Base-by-base conservation (phyloP, 495 filamentous ascomycete genomes). In the Tuber melanosporum region DNA sequence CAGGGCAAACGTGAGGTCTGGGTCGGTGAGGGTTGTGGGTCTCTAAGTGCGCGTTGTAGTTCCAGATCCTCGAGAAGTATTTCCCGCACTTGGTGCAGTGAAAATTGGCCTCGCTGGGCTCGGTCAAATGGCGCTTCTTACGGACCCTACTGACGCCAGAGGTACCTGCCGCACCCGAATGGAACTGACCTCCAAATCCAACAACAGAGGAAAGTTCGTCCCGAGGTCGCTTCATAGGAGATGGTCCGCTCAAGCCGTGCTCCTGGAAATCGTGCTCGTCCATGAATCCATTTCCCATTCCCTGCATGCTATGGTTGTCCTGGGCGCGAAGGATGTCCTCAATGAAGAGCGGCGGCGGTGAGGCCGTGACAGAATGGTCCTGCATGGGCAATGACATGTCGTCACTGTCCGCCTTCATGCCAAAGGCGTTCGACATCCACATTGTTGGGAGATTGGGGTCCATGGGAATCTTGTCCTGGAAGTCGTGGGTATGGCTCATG, bases 21-120 rank as follows among this genome's bases (percentile, higher is more conserved):
- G 89, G 90, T 73, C 90, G 87, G 72, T 87, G 88, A 3, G 94
- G 91, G 84, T 97, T 90, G 85, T 98, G 95, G 12, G 90, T 95
- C 82, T 95, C 93, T 87, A 95, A 88, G 84, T 98, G 95, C 74
- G 93, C 91, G 82, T 92, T 93, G 84, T 91, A 93, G 85, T 98
- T 98, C 85, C 94, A 98, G 82, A 90, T 92, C 73, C 95, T 86
- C 77, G 92, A 92, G 83, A 98, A 98, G 12, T 90, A 87, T 85
- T 90, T 91, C 39, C 91, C 91, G 84, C 95, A 98, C 22, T 87
- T 87, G 83, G 87, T 87, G 83, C 95, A 98, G 76, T 90, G 84
- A 82, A 90, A 92, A 74, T 91, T 94, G 62, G 93, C 92, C 84
- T 93, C 91, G 76, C 91, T 91, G 71, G 88, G 88, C 44, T 91